Evolutionary conservation across 768 basidiomycete genomes (phyloP).

Genomic region (Epithele typhae): DNA sequence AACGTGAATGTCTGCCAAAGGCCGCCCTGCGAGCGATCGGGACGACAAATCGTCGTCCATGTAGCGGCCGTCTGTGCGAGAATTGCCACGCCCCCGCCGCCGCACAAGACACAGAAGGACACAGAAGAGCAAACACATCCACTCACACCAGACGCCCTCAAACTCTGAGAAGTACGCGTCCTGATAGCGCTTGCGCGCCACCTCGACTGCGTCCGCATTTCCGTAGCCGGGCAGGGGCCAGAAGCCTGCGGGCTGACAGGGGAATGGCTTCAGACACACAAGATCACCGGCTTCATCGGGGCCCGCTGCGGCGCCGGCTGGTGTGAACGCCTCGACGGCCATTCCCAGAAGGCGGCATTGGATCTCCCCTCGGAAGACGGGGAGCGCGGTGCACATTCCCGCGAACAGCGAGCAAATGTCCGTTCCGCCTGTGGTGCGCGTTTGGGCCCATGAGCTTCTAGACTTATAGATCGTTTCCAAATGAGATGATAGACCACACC

Average conservation of each 20-base stretch:
- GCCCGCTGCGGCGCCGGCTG: slow-evolving; percentile 37
- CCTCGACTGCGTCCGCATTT: slow-evolving; percentile 44
- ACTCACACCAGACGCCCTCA: slow-evolving; percentile 71
- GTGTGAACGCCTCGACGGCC: slow-evolving; percentile 60
- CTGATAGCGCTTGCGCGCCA: slow-evolving; percentile 53
- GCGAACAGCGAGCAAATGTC: slow-evolving; percentile 86
- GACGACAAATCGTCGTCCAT: too few relatives aligned
- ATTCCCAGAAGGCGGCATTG: slow-evolving; percentile 82
- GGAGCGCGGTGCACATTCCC: slow-evolving; percentile 70
- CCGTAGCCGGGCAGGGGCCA: slow-evolving; percentile 76
- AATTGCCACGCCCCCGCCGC: too few relatives aligned
- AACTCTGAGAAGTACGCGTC: slow-evolving; percentile 71
- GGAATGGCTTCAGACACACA: slow-evolving; percentile 72
- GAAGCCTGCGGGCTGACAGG: slow-evolving; percentile 77
- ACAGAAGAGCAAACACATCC: too few relatives aligned
- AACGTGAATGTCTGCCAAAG: background rate
- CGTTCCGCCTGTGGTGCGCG: slow-evolving; percentile 53
- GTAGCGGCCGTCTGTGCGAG: too few relatives aligned
- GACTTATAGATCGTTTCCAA: background rate
- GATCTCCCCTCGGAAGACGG: slow-evolving; percentile 77
- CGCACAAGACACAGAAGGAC: too few relatives aligned
- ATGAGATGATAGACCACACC: slow-evolving; percentile 41
- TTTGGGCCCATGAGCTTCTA: too few relatives aligned
- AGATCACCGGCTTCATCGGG: slow-evolving; percentile 60
- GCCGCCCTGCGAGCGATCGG: too few relatives aligned